Percentiles rank a stretch among this genome's conserved stretches.
phyloP scores from a whole-genome alignment of 805 yeast species.

The Candida multigemmis region DNA sequence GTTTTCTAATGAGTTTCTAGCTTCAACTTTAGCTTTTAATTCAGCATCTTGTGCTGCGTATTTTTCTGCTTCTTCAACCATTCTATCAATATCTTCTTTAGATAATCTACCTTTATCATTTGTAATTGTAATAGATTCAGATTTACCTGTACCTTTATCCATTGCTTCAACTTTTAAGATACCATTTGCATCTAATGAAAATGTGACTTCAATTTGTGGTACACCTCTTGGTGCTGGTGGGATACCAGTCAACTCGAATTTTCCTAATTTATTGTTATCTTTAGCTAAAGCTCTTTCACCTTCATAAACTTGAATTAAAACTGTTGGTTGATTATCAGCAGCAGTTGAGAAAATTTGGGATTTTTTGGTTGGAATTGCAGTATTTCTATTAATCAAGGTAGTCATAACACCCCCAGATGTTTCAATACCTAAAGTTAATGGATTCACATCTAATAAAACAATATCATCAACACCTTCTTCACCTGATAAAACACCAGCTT shows the following conservation, averaged over 20 bases:
- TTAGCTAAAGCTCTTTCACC: constrained; percentile 99
- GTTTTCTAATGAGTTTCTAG: constrained; percentile 37
- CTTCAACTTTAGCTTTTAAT: constrained; percentile 32
- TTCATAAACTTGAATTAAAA: constrained; percentile 98
- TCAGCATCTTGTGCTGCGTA: constrained; percentile 43
- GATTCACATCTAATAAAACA: constrained; percentile 93
- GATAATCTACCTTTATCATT: constrained; percentile 99
- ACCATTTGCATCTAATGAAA: constrained; percentile 99
- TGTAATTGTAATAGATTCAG: constrained; percentile 97
- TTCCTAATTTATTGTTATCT: constrained; percentile 97
- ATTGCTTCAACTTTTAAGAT: constrained; percentile 98
- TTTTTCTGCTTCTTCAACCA: constrained; percentile 97
- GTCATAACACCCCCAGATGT: constrained; percentile 99
- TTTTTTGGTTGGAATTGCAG: constrained; percentile 98
- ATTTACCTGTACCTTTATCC: constrained; percentile 97
- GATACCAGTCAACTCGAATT: constrained; percentile 95
- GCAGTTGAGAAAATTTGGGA: constrained; percentile 98
- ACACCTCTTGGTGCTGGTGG: constrained; percentile 99
- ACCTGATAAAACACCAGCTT: constrained; percentile 97
- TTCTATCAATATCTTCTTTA: constrained; percentile 93
- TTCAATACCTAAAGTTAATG: constrained; percentile 98
- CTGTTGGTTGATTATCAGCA: constrained; percentile 98
- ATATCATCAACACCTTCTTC: constrained; percentile 93
- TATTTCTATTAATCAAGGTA: constrained; percentile 98
- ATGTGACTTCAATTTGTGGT: constrained; percentile 98